A percentile compares a stretch with the other conserved stretches of the same genome.
These are phyloP conservation scores for Cardamine occulta DNA, from an alignment of 345 rosid genomes.

Conservation along the genomic window DNA sequence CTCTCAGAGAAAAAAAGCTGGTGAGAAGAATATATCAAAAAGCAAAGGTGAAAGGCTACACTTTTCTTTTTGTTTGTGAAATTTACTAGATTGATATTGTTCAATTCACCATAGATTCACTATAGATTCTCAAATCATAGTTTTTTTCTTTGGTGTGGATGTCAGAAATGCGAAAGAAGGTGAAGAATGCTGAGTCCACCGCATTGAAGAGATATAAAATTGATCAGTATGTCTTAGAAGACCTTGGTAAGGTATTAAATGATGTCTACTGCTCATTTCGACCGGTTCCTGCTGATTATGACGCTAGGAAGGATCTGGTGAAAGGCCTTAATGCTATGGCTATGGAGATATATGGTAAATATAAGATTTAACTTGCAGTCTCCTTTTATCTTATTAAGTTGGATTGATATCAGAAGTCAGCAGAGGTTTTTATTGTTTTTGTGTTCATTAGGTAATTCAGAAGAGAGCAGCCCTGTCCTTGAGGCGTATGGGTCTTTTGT, in stretches of 20 bases:
- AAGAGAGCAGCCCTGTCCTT: constrained; percentile 45
- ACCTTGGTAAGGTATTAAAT: neutral
- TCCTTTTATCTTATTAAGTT: neutral
- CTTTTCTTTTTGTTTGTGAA: neutral
- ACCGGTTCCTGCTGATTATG: constrained; percentile 39
- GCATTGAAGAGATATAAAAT: constrained; percentile 33
- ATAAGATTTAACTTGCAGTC: neutral
- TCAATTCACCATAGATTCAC: neutral
- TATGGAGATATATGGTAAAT: constrained; percentile 53
- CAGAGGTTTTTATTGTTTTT: neutral
- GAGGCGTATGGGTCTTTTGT: constrained; percentile 59
- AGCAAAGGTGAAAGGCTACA: constrained; percentile 17
- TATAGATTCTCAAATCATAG: neutral
- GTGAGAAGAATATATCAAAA: neutral
- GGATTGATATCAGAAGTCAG: neutral
- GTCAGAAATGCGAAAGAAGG: constrained; percentile 47
- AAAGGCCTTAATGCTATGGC: constrained; percentile 50
- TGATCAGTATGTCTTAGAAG: neutral
- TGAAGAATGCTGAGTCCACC: constrained; percentile 43
- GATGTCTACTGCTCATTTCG: neutral
- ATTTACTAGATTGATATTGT: neutral
- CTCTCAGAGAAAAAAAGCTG: neutral
- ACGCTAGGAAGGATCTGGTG: constrained; percentile 47
- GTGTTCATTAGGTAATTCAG: constrained; percentile 42
- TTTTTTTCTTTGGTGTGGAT: neutral